Percentiles rank a stretch among this genome's conserved stretches.
phyloP scores from a whole-genome alignment of 306 rosid species.

The Prunus mira region DNA sequence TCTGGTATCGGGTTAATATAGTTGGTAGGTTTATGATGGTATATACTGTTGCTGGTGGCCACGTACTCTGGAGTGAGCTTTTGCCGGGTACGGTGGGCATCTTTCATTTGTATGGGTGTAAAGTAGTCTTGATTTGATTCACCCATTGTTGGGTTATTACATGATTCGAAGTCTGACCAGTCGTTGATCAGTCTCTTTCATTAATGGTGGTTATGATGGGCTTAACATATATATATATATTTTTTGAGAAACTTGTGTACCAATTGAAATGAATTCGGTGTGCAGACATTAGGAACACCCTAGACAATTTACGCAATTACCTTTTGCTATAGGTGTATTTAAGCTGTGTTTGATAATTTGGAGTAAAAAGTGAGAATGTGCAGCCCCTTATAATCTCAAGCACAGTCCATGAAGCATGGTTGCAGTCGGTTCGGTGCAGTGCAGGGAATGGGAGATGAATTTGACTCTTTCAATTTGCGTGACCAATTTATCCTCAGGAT shows the following conservation, averaged over 20 bases:
- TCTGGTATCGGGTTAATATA: slow-evolving; percentile 17
- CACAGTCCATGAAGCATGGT: too few relatives aligned
- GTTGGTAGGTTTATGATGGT: slow-evolving; percentile 28
- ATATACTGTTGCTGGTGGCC: slow-evolving; percentile 29
- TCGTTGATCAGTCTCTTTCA: neutral
- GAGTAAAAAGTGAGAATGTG: too few relatives aligned
- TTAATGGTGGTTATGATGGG: neutral
- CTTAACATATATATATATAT: neutral
- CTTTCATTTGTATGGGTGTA: slow-evolving; percentile 26
- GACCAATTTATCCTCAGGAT: too few relatives aligned
- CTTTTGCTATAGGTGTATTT: too few relatives aligned
- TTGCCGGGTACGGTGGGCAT: slow-evolving; percentile 32
- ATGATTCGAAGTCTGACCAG: neutral
- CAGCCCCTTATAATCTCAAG: too few relatives aligned
- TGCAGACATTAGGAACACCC: too few relatives aligned
- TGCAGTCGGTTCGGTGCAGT: too few relatives aligned
- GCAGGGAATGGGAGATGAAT: too few relatives aligned
- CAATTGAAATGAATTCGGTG: neutral
- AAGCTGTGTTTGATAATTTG: too few relatives aligned
- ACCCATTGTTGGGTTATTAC: slow-evolving; percentile 5
- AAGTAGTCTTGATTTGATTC: slow-evolving; percentile 10
- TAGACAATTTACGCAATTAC: too few relatives aligned
- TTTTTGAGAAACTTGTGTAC: neutral
- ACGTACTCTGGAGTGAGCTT: slow-evolving; percentile 36
- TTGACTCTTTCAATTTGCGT: too few relatives aligned